phyloP scores from a whole-genome alignment of 2,329 filamentous ascomycete genomes.

The Pseudocercospora macadamiae region DNA sequence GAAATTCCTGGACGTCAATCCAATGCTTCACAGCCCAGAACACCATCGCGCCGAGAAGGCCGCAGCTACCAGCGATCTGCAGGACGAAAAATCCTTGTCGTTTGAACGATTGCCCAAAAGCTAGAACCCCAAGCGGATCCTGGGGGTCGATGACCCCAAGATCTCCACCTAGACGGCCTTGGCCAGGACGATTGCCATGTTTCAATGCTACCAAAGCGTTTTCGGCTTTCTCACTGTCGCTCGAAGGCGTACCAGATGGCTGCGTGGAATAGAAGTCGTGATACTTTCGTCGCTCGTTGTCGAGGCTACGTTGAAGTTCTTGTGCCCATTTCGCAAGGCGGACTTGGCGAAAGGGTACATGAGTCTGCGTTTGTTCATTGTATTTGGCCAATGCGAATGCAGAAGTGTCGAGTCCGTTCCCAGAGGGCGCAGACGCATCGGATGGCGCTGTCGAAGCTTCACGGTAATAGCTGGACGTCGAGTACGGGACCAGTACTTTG shows the following conservation, averaged over 20 bases:
- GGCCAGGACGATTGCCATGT: constrained; percentile 35
- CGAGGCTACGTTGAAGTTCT: constrained; percentile 75
- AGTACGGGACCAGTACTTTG: constrained; percentile 38
- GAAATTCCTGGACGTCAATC: constrained; percentile 34
- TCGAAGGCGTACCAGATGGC: constrained; percentile 63
- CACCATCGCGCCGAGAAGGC: constrained; percentile 70
- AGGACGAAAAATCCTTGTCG: constrained; percentile 68
- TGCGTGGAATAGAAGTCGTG: constrained; percentile 61
- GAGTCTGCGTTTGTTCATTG: constrained; percentile 51
- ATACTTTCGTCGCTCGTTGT: constrained; percentile 72
- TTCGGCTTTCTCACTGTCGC: constrained; percentile 48
- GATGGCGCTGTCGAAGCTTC: constrained; percentile 37
- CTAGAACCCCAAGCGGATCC: constrained; percentile 79
- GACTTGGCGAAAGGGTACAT: constrained; percentile 62
- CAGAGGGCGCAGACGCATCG: constrained; percentile 23
- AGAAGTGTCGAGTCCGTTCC: constrained; percentile 17
- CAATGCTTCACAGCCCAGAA: constrained; percentile 43
- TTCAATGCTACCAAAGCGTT: constrained; percentile 27
- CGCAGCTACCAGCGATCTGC: constrained; percentile 73
- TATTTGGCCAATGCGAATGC: constrained; percentile 60
- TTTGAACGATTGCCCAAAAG: constrained; percentile 62
- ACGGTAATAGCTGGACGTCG: constrained; percentile 37
- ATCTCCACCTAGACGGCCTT: constrained; percentile 40
- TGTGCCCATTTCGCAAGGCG: constrained; percentile 79
- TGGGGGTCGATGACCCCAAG: constrained; percentile 55